A percentile compares a stretch with the other conserved stretches of the same genome.
Conservation (phyloP, 2,329 filamentous ascomycete genomes). For the Trichoderma sp. region DNA sequence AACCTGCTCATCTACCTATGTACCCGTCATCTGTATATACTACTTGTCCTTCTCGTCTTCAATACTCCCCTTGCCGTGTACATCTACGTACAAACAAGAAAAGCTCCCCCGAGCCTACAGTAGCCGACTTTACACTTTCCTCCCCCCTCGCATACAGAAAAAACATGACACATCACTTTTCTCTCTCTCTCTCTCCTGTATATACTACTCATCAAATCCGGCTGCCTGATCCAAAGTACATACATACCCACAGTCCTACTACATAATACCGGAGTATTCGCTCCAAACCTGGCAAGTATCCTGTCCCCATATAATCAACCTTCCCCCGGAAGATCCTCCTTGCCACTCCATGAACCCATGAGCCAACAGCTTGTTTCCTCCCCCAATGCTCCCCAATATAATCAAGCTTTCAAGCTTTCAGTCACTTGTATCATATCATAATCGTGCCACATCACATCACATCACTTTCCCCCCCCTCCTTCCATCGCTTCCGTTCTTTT, state of each 20-base stretch:
- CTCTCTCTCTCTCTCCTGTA: no score
- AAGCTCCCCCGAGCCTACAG: no score
- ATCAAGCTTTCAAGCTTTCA: background rate
- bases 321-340: background rate
- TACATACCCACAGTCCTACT: background rate
- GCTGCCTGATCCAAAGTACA: background rate
- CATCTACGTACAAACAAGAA: background rate
- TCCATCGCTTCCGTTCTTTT: background rate
- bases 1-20: background rate
- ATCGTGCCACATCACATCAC: background rate
- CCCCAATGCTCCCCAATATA: background rate
- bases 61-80: background rate
- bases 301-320: background rate
- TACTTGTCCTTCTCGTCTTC: background rate
- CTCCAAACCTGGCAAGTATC: background rate
- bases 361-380: background rate
- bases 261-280: background rate
- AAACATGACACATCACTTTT: slow-evolving; percentile 9
- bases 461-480: background rate
- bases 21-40: background rate
- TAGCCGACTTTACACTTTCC: background rate
- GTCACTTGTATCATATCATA: background rate
- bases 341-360: background rate
- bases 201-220: background rate
- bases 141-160: background rate